Percentiles rank a stretch among this genome's conserved stretches.
These are phyloP conservation scores for Tillandsia fasciculata DNA, from an alignment of 176 grass and related monocot species.

Conservation along the genomic window DNA sequence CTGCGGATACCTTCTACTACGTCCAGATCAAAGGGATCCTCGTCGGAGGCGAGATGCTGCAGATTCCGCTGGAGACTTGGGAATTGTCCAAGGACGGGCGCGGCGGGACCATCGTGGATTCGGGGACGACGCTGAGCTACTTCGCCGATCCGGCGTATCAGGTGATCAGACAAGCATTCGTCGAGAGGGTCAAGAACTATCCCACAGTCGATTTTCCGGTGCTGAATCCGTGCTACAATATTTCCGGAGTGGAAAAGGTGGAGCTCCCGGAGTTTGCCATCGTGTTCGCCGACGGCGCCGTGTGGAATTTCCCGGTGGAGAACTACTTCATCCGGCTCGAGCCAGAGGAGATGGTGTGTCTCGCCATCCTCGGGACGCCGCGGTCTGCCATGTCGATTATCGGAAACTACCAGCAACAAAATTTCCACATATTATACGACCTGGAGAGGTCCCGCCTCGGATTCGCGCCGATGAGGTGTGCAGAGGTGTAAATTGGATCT, in stretches of 20 bases:
- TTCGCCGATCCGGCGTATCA: conserved; percentile 70
- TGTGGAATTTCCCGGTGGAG: conserved; percentile 74
- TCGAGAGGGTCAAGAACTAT: conserved; percentile 38
- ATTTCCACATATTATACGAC: conserved; percentile 84
- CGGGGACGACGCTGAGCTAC: conserved; percentile 92
- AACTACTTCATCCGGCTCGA: conserved; percentile 92
- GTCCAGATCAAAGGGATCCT: conserved; percentile 41
- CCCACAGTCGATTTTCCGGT: conserved; percentile 50
- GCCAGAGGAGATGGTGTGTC: conserved; percentile 54
- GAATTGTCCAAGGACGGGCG: conserved; percentile 36
- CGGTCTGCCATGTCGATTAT: conserved; percentile 51
- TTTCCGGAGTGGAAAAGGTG: conserved; percentile 42
- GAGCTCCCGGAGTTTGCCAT: conserved; percentile 70
- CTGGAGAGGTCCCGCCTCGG: conserved; percentile 49
- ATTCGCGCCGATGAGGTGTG: conserved; percentile 69
- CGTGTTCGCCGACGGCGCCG: conserved; percentile 56
- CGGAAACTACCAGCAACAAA: conserved; percentile 95
- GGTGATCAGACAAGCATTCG: conserved; percentile 54
- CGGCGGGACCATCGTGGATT: conserved; percentile 88
- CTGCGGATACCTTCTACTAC: conserved; percentile 86
- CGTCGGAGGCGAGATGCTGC: conserved; percentile 44
- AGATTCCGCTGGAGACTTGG: conserved; percentile 30
- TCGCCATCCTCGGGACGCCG: conserved; percentile 63
- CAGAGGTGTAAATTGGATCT: conserved; percentile 36
- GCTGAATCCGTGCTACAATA: conserved; percentile 81